Base-by-base conservation (phyloP, 345 rosid species). In the Excoecaria agallocha region DNA sequence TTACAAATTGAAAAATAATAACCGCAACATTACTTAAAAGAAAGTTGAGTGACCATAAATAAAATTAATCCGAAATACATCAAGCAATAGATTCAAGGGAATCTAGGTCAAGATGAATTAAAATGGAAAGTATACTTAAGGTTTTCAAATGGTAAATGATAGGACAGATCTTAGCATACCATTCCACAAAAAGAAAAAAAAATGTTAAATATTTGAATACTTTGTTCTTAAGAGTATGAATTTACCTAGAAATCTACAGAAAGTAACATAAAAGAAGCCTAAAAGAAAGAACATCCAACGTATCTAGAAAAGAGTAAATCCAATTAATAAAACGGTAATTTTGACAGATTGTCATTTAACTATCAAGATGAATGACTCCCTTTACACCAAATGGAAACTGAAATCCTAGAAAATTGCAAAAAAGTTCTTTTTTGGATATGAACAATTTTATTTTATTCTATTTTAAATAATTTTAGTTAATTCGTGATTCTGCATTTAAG, bases 401-500 rank as follows among this genome's bases (percentile, higher is more conserved):
- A 58, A 58, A 24, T 25, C 11, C 12, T 11, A 15, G 37, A 25
- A 24, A 24, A 25, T 3, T 10, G 25, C 6, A 58, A 24, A 38
- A 25, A 58, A 58, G 6, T 24, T 58, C 15, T 58, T 58, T 56
- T 30, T 8, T 43, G 3, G 57, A 19, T n/a, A 10, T 55, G 3
- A 55, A 55, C 24, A 1, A 55, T 55, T 57, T 57, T 57, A 6
- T 22, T 65, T 43, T 43, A 3, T 66, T 20, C 25, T 66, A 30
- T 30, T 30, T 30, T 30, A 30, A 30, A 30, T 30, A 30, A 30
- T 30, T 20, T 66, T 43, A 19, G 22, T 17, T n/a, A 15, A 64
- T 64, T 64, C 68, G 8, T 64, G 52, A 66, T 24, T 48, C 13
- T 20, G 54, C 69, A n/a, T n/a, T n/a, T n/a, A n/a, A n/a, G n/a